Conservation (phyloP, 305 asterid genomes). For the Caryopteris hybrid region DNA sequence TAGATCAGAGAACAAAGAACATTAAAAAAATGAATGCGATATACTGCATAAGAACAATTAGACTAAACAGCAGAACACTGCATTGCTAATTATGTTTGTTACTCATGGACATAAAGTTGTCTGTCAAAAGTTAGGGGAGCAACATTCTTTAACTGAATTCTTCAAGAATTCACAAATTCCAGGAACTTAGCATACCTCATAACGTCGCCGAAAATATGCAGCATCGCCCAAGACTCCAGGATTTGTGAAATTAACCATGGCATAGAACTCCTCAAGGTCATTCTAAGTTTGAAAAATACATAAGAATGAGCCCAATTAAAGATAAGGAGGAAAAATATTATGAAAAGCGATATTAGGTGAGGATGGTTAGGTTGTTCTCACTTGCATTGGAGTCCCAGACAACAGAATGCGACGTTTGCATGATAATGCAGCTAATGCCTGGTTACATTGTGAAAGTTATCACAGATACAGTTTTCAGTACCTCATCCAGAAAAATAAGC, state of each 20-base stretch:
- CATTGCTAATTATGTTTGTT: constrained; percentile 1
- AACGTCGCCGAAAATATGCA: too few relatives aligned
- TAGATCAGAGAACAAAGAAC: constrained; percentile 11
- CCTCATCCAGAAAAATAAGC: constrained; percentile 8
- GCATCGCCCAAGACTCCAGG: constrained; percentile 95
- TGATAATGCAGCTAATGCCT: constrained; percentile 91
- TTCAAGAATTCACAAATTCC: too few relatives aligned
- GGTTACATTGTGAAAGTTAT: constrained; percentile 32
- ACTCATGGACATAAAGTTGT: too few relatives aligned
- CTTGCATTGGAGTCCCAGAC: constrained; percentile 99
- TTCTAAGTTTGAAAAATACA: constrained; percentile 47
- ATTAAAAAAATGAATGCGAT: constrained; percentile 16
- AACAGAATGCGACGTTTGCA: constrained; percentile 84
- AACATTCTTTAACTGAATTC: too few relatives aligned
- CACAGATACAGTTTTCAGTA: constrained; percentile 19
- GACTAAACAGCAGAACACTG: constrained; percentile 12
- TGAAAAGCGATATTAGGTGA: constrained; percentile 11
- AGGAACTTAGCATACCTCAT: constrained; percentile 60
- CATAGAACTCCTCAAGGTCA: constrained; percentile 96
- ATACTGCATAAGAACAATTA: constrained; percentile 11
- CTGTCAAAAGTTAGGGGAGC: too few relatives aligned
- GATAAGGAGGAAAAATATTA: background rate
- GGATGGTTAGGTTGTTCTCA: constrained; percentile 32
- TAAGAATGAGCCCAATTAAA: constrained; percentile 10
- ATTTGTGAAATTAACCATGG: constrained; percentile 96